Conservation (phyloP, 2,329 filamentous ascomycete genomes). For the Pseudogymnoascus sp. region DNA sequence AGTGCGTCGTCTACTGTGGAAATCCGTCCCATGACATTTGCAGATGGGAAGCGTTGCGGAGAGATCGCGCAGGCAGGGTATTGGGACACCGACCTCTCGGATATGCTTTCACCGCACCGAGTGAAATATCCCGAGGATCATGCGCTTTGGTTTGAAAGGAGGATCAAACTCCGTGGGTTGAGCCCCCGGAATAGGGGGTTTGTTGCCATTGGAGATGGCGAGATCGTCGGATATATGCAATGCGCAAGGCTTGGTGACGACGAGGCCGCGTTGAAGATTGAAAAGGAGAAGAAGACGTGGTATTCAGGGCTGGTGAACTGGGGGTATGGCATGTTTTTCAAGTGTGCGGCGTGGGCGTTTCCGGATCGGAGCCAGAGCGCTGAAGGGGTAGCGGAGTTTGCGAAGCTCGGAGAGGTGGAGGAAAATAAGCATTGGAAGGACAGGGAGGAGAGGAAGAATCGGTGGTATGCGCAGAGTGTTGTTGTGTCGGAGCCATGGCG, state of each 20-base stretch:
- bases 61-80: conserved; percentile 19
- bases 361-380: conserved; percentile 14
- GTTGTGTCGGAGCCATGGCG: conserved; percentile 20
- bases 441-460: conserved; percentile 16
- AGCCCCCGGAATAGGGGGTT: conserved; percentile 16
- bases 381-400: conserved; percentile 12
- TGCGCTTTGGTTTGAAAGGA: conserved; percentile 13
- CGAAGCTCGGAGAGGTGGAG: not conserved
- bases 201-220: conserved; percentile 17
- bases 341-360: conserved; percentile 12
- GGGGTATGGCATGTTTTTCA: conserved; percentile 5
- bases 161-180: conserved; percentile 16
- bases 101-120: conserved; percentile 18
- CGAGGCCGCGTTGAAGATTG: conserved; percentile 15
- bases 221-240: conserved; percentile 18
- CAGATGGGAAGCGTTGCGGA: not conserved
- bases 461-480: conserved; percentile 23
- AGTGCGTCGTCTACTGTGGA: not conserved
- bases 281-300: conserved; percentile 12
- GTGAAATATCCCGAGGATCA: conserved; percentile 11
- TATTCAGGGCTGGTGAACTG: conserved; percentile 11
- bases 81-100: conserved; percentile 14
- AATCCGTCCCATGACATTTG: not conserved
- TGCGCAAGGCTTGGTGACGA: conserved; percentile 21
- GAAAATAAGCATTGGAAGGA: conserved; percentile 18